Base-by-base conservation (phyloP, 129 eudicot species). In the Oenanthe sinensis region DNA sequence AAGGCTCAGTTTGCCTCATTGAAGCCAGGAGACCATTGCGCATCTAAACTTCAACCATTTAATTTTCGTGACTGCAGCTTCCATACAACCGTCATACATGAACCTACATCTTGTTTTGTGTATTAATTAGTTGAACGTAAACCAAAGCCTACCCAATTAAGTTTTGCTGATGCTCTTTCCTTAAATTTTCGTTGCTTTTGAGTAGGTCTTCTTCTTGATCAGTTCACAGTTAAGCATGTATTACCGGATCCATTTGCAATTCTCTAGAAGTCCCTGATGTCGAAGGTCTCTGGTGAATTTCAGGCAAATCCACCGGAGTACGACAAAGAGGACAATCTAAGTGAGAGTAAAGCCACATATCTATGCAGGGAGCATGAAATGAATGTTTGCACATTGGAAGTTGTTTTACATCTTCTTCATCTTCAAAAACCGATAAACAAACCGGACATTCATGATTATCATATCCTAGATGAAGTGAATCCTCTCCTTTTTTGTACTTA, bases 271-370 rank as follows among this genome's bases (percentile, higher is more conserved):
- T 73, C 48, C 79, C 84, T 71, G 72, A 60, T 11, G 40, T 24
- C 14, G 47, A 73, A 13, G 76, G 55, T 3, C 55, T 82, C 46
- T 12, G 81, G 75, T 70, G 79, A 8, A 71, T 72, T 1, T 28
- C 26, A 0, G 76, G 63, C 52, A 67, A 84, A 26, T 49, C 85
- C 79, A 87, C 90, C 54, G 86, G 82, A 26, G 92, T 75, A 42
- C 97, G 97, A 73, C 97, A 89, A 22, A 92, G 83, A 1, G 97
- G 97, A 58, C 97, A 92, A 39, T 88, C 92, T 16, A 79, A 77
- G 81, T 92, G 95, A 75, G 95, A 87, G 75, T 83, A 75, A 44
- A 91, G 78, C 97, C 97, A 91, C 95, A 83, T 89, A 77, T 92
- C 91, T 45, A 90, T 93, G 80, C 94, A 90, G 3, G 88, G 78